Base-by-base conservation (phyloP, 2,329 filamentous ascomycete species). In the Phialocephala subalpina region DNA sequence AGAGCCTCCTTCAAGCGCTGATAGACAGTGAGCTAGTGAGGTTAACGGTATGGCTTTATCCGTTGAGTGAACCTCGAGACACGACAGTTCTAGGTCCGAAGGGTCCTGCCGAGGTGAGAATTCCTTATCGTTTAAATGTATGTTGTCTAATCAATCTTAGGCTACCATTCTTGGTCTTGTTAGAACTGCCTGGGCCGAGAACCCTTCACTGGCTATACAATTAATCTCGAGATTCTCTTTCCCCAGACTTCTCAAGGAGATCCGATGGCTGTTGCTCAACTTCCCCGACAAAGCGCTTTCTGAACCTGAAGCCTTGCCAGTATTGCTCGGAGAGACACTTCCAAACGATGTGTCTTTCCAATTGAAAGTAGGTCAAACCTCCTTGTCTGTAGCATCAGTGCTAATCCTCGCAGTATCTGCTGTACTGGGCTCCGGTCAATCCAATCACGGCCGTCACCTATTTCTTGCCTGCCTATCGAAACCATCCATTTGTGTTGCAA, bases 351-450 rank as follows among this genome's bases (percentile, higher is more conserved):
- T 98, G 53, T 89, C 88, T 62, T 90, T 89, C 73, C 94, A 97
- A 78, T 84, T 98, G 62, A 97, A 95, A 85, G 91, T 92, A 81
- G 11, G 52, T 64, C n/a, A n/a, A 29, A 18, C 14, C 49, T n/a
- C n/a, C 25, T 27, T 40, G 18, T 33, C 29, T 56, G 2, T 33
- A 18, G 5, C 67, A 16, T 63, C 61, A 47, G 56, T 67, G 61
- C 75, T 81, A 73, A 81, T 69, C 59, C 73, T 58, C 57, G 9
- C 71, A 94, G 88, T 97, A 97, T 78, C 83, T 99, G 18, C 83
- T 99, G 1, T 97, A 92, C 80, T 99, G 96, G 96, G 87, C 91
- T 25, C 89, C 96, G 0, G 90, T 97, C 36, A 97, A 97, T 75
- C 96, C 96, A 0, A 91, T 97, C 68, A 96, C 94, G 11, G 94